Evolutionary conservation across 78 protist genomes (phyloP), one percentile per base, ranked within the genome.

Genomic region (Dictyostelium capitatum): DNA sequence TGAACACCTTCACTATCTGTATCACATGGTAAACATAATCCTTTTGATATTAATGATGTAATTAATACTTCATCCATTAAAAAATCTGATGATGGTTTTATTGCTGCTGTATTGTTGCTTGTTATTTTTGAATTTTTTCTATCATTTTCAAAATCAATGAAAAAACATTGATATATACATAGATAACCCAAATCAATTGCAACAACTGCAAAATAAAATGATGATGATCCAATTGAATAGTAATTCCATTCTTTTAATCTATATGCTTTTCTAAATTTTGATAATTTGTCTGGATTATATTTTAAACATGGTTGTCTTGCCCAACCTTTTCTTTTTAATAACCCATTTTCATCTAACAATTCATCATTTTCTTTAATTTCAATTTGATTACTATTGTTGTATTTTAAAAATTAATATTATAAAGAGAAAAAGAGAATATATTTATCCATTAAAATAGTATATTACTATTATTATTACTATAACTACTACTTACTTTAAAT

Each of bases 161-260:
- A 75, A 62, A 85, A 85, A 1, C 53, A 43, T 23, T 85, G 92
- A 62, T 75, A 85, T 57, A 53, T 85, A 19, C 30, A 75, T 19
- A 50, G 20, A 20, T 85, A 85, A 6, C 92, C 92, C 1, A 85
- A 32, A 85, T 85, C 83, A 6, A 75, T 53, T 1, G 83, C 92
- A 20, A 82, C 92, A 1, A 85, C 48, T 2, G 92, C 92, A 73
- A 85, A 85, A 57, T 85, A 85, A 41, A 85, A 85, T 17, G 53
- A 43, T 46, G 74, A 50, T 1, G 80, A 74, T 19, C 82, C 92
- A 41, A 85, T 28, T 6, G 83, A 51, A 59, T 85, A 85, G 48
- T 85, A 85, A 48, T 85, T 85, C 92, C 92, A 85, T 62, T 85
- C 92, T 64, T 85, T 85, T 28, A 85, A 59, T 43, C 92, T 73